Percentiles rank a stretch among this genome's conserved stretches.
phyloP scores from a whole-genome alignment of 164 flowering plant species.

The Piper longum region DNA sequence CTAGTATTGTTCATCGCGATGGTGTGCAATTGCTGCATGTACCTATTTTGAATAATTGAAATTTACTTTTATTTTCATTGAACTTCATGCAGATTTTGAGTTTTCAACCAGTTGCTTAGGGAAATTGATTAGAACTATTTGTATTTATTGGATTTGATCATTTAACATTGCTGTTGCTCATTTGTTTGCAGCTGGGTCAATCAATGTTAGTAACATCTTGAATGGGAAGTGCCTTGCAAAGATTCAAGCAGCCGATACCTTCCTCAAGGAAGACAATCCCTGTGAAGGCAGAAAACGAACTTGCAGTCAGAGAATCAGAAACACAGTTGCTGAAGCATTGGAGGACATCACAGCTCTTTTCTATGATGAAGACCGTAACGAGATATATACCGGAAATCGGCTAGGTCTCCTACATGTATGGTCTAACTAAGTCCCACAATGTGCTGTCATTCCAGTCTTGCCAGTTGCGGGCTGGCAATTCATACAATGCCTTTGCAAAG shows the following conservation, averaged over 20 bases:
- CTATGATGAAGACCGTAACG: conserved; percentile 90
- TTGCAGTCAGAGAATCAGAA: conserved; percentile 23
- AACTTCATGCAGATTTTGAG: too few relatives aligned
- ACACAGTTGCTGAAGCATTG: conserved; percentile 70
- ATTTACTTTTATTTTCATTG: too few relatives aligned
- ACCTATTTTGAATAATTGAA: too few relatives aligned
- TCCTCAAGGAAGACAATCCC: conserved; percentile 19
- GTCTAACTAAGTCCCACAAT: conserved; percentile 44
- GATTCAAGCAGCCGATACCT: conserved; percentile 38
- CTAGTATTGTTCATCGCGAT: too few relatives aligned
- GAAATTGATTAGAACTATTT: not conserved
- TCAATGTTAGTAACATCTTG: conserved; percentile 84
- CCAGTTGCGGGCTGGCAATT: not conserved
- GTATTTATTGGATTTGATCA: not conserved
- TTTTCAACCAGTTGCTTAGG: too few relatives aligned
- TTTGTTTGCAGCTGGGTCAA: conserved; percentile 65
- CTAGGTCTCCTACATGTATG: conserved; percentile 85
- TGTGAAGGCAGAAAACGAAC: conserved; percentile 25
- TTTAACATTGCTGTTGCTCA: not conserved
- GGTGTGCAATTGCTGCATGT: too few relatives aligned
- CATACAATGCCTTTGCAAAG: not conserved
- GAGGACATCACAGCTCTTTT: conserved; percentile 95
- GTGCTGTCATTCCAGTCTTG: not conserved
- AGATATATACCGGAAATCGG: conserved; percentile 84
- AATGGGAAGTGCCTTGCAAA: conserved; percentile 93